Evolutionary conservation across 352 stramenopile species (phyloP).

Genomic region (Blastocystis hominis): DNA sequence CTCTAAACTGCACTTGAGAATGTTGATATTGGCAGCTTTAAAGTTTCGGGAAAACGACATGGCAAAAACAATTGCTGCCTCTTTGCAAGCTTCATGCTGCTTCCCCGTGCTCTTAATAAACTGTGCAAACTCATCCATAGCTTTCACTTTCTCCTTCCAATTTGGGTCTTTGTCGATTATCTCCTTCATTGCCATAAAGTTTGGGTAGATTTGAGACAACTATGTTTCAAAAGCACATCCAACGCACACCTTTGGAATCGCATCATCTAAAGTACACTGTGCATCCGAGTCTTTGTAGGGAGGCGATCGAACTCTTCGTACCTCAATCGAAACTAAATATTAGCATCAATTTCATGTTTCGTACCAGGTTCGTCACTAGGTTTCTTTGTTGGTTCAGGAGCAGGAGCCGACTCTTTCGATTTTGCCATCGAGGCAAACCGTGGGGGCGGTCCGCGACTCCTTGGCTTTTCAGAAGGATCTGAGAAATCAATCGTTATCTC

Average conservation of each 20-base stretch:
- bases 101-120: not conserved
- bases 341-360: not conserved
- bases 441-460: not conserved
- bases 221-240: not conserved
- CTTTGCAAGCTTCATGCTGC: not conserved
- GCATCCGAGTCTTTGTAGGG: not conserved
- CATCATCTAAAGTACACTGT: conserved; percentile 10
- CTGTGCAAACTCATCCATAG: conserved; percentile 13
- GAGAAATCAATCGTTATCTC: conserved; percentile 33
- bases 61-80: conserved; percentile 11
- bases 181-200: conserved; percentile 28
- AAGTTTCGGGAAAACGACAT: conserved; percentile 32
- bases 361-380: not conserved
- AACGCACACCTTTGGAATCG: not conserved
- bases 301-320: not conserved
- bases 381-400: not conserved
- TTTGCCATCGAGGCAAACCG: conserved; percentile 38
- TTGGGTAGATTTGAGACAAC: conserved; percentile 7
- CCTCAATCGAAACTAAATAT: not conserved
- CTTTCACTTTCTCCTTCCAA: conserved; percentile 46
- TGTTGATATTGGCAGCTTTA: conserved; percentile 50
- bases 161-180: not conserved
- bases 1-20: conserved; percentile 47
- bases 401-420: conserved; percentile 3
- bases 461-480: not conserved